These are phyloP conservation scores for Trifolium pratense DNA, from an alignment of 306 rosid species.

Conservation along the genomic window DNA sequence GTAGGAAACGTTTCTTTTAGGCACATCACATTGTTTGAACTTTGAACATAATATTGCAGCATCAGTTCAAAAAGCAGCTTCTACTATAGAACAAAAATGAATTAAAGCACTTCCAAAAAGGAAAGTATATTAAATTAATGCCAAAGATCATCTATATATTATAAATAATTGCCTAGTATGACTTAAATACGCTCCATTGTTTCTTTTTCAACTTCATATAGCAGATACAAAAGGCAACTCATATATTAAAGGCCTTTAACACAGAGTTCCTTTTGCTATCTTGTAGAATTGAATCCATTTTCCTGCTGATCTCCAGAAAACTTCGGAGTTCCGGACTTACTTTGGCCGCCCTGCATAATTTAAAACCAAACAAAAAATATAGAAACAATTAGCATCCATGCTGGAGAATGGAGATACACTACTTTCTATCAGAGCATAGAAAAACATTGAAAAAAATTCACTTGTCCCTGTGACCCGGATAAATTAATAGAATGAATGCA, in stretches of 20 bases:
- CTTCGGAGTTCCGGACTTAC: conserved; percentile 64
- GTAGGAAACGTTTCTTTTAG: neutral
- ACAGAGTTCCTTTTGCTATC: conserved; percentile 43
- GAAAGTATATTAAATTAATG: neutral
- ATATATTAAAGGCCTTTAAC: conserved; percentile 9
- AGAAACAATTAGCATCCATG: conserved; percentile 32
- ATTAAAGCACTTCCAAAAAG: conserved; percentile 21
- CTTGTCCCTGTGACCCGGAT: no score
- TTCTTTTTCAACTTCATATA: conserved; percentile 7
- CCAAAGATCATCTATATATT: neutral
- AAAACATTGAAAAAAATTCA: no score
- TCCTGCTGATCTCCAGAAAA: conserved; percentile 48
- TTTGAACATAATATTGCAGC: conserved; percentile 23
- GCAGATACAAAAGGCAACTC: conserved; percentile 12
- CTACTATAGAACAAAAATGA: conserved; percentile 13
- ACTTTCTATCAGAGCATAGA: no score
- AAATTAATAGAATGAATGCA: no score
- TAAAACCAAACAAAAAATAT: conserved; percentile 26
- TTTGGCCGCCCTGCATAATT: conserved; percentile 65
- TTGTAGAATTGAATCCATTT: conserved; percentile 45
- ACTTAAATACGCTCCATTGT: conserved; percentile 10
- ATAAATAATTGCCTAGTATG: neutral
- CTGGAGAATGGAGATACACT: neutral
- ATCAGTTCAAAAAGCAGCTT: conserved; percentile 16
- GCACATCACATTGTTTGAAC: neutral